Base-by-base conservation (phyloP, 768 basidiomycete genomes). In the Calocera viscosa region DNA sequence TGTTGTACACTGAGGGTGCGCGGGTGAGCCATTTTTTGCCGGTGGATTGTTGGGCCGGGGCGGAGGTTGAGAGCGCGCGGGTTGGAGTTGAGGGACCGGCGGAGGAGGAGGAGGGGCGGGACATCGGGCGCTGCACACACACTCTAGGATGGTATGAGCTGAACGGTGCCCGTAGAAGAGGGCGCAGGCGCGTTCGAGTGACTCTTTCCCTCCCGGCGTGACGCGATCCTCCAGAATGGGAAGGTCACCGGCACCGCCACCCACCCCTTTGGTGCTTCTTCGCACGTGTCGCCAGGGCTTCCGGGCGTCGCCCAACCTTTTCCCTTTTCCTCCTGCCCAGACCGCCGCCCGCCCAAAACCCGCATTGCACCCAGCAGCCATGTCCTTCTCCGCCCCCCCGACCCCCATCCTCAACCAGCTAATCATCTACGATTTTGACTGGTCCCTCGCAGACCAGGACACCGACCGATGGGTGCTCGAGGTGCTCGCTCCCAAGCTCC, bases 391-490 rank as follows among this genome's bases (percentile, higher is more conserved):
- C 35, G 35, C 35, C 35, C 14, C 35, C 35, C 7, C 35, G 64
- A 2, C 66, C 12, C 43, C 47, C 1, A 72, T 73, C 66, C 65
- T 64, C 64, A 77, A 76, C 32, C 90, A 94, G 73, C 86, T 97
- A 64, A 80, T 97, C 67, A 86, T 97, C 16, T 97, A 89, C 71
- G 95, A 99, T 76, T 99, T 97, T 78, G 95, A 99, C 82, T 98
- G 94, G 95, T 92, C 90, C 38, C 83, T 90, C 77, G 86, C 87
- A 66, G 95, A 99, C 78, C 94, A 98, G 79, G 96, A 99, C 78
- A 88, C 94, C 0, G 96, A 98, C 77, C 81, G 94, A 77, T 99
- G 89, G 84, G 79, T 94, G 68, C 86, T 91, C 70, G 91, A 94
- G 75, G 91, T 95, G 67, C 82, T 94, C 35, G 89, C 87, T 0